Evolutionary conservation across 805 yeast genomes (phyloP).

Genomic region (Kuraishia capsulata): DNA sequence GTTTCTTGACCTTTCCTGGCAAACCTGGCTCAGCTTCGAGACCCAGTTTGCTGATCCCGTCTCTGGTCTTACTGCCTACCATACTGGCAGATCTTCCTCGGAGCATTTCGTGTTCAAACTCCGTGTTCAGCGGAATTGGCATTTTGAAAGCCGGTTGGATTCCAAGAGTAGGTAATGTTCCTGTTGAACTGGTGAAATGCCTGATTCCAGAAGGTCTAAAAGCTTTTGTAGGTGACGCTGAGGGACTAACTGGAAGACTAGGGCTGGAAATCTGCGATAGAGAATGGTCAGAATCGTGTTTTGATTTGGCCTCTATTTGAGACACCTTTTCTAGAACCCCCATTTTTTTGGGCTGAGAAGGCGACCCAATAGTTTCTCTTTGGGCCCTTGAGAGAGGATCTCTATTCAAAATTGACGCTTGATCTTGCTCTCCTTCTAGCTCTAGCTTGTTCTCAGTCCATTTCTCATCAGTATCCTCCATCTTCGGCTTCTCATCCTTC

Average conservation of each 20-base stretch:
- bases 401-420: not conserved
- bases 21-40: slow-evolving; percentile 1
- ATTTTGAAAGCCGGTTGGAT: not conserved
- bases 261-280: too few relatives aligned
- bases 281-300: not conserved
- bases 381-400: not conserved
- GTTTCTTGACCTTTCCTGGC: slow-evolving; percentile 47
- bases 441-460: not conserved
- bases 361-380: not conserved
- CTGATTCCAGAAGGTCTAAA: not conserved
- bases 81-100: not conserved
- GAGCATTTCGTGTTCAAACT: not conserved
- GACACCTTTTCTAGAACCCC: slow-evolving; percentile 8
- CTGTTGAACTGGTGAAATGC: not conserved
- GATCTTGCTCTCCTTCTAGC: not conserved
- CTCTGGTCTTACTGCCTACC: not conserved
- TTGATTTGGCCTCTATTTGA: slow-evolving; percentile 9
- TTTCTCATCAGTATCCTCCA: not conserved
- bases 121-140: not conserved
- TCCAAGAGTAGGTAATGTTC: not conserved
- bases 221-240: not conserved
- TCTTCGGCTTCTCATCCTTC: slow-evolving; percentile 9
- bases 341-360: not conserved
- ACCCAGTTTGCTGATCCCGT: not conserved
- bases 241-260: not conserved